Evolutionary conservation across 2,329 filamentous ascomycete genomes (phyloP).

Genomic region (Intubia oerlemansii): DNA sequence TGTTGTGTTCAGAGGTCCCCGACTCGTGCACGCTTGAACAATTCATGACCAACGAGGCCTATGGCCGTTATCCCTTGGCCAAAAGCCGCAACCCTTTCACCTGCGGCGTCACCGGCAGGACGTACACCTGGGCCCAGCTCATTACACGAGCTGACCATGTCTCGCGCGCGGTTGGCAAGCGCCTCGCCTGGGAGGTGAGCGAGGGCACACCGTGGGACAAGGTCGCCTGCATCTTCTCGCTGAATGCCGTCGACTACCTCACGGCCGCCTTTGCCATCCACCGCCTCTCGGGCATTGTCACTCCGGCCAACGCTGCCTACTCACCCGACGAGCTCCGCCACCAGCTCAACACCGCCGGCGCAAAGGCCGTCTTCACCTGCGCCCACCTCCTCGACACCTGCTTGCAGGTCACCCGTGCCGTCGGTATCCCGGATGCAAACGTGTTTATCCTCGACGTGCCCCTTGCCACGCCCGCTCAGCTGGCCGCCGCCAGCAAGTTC

Average conservation of each 20-base stretch:
- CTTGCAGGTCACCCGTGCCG: conserved; percentile 36
- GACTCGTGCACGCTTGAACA: conserved; percentile 55
- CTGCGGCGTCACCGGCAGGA: conserved; percentile 9
- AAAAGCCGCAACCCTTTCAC: conserved; percentile 22
- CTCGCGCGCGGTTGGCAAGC: conserved; percentile 33
- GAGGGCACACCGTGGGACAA: conserved; percentile 58
- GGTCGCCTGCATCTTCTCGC: conserved; percentile 46
- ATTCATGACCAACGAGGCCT: conserved; percentile 53
- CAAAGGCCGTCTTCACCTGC: conserved; percentile 50
- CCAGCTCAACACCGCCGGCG: conserved; percentile 41
- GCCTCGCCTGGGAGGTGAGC: conserved; percentile 50
- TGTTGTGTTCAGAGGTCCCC: conserved; percentile 45
- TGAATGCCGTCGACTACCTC: conserved; percentile 48
- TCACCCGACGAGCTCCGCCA: conserved; percentile 42
- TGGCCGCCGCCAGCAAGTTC: neutral
- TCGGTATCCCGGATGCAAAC: conserved; percentile 35
- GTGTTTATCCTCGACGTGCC: conserved; percentile 46
- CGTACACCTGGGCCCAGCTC: conserved; percentile 6
- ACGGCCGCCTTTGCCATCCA: conserved; percentile 31
- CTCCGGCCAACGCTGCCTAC: conserved; percentile 51
- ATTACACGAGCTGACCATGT: conserved; percentile 6
- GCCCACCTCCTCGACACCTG: conserved; percentile 38
- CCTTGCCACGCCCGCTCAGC: conserved; percentile 13
- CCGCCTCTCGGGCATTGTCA: conserved; percentile 36
- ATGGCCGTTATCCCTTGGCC: conserved; percentile 42